Base-by-base conservation (phyloP, 495 filamentous ascomycete genomes). In the Parachaetomium inaequale region DNA sequence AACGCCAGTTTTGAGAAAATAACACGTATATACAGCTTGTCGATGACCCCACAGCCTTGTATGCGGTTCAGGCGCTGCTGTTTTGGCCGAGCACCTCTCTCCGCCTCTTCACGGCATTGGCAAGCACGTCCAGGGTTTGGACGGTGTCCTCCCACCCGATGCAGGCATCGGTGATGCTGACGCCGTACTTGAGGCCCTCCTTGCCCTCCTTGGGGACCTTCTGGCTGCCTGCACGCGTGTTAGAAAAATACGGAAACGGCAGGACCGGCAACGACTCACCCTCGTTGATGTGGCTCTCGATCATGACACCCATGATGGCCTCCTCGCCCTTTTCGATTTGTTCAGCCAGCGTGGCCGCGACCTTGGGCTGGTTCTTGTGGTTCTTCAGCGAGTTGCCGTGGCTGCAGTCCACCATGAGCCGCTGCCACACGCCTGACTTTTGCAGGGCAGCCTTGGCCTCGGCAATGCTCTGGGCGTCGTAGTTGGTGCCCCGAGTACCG, bases 351-450 rank as follows among this genome's bases (percentile, higher is more conserved):
- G 79, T 81, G 42, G 84, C 85, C 4, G 93, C 95, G 26, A 98
- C 94, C 82, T 96, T 96, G 63, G 93, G 92, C 75, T 98, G 94
- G 74, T 98, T 98, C 75, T 85, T 90, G 81, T 98, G 93, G 76
- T 98, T 85, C 83, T 98, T 98, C 68, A 88, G 79, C 6, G 92
- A 96, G 78, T 98, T 99, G 49, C 95, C 86, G 73, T 99, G 95
- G 71, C 90, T 94, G 82, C 95, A 99, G 75, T 99, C 95, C 7
- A 99, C 89, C 95, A 99, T 99, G 63, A 99, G 80, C 61, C 91
- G 80, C 59, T 90, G 81, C 15, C 80, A 80, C 58, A 72, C 31
- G 12, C 70, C 72, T 0, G 70, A 54, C 60, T 74, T 72, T 26
- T 60, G 58, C 31, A 74, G 62, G 15, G 70, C 66, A 3, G 66